Evolutionary conservation across 2,329 filamentous ascomycete species (phyloP).

Genomic region (Catunica adiposa): DNA sequence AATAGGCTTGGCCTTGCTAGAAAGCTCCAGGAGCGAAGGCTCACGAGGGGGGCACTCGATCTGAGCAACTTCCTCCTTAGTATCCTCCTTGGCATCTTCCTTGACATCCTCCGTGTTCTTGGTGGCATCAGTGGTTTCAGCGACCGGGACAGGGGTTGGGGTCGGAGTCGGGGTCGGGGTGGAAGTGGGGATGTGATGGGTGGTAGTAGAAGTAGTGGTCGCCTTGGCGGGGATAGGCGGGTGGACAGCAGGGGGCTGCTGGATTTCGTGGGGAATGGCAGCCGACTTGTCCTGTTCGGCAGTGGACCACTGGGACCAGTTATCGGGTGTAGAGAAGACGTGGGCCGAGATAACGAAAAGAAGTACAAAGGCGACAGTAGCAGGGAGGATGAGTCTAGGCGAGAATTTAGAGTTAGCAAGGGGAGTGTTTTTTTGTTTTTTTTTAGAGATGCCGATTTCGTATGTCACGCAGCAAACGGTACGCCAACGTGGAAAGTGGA

Average conservation of each 20-base stretch:
- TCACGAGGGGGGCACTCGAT: neutral
- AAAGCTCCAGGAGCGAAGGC: slow-evolving; percentile 9
- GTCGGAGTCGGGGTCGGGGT: neutral
- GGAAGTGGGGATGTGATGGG: neutral
- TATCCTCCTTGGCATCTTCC: neutral
- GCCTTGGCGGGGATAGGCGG: slow-evolving; percentile 7
- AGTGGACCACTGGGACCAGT: slow-evolving; percentile 12
- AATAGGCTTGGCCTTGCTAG: slow-evolving; percentile 3
- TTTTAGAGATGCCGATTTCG: neutral
- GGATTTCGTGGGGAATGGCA: slow-evolving; percentile 7
- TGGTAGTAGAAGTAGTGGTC: neutral
- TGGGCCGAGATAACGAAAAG: slow-evolving; percentile 13
- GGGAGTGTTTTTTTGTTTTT: neutral
- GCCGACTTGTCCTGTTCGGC: neutral
- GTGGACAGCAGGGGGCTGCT: neutral
- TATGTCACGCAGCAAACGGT: neutral
- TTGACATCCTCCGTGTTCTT: neutral
- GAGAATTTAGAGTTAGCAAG: neutral
- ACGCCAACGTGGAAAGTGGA: too few relatives aligned
- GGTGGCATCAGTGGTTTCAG: too few relatives aligned
- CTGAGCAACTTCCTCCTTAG: neutral
- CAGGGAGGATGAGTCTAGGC: slow-evolving; percentile 8
- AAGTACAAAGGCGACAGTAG: slow-evolving; percentile 10
- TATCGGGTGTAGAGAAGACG: slow-evolving; percentile 10
- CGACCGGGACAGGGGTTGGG: neutral